phyloP scores from a whole-genome alignment of 352 stramenopile species.

The Pythium scleroteichum region DNA sequence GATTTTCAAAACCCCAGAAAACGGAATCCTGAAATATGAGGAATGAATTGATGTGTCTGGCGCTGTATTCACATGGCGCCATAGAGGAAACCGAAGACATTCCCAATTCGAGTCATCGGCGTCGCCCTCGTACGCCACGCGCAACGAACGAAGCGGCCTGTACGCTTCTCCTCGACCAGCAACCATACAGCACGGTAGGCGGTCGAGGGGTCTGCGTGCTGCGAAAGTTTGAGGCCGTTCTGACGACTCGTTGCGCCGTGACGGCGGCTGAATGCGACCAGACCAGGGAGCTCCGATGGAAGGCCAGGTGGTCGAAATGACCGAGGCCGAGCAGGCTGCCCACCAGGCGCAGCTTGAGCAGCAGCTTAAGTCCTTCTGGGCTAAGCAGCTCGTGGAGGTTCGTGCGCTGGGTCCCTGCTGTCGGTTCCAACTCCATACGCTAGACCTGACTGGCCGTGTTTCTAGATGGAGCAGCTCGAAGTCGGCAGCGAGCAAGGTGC shows the following conservation, averaged over 20 bases:
- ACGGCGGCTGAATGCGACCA: slow-evolving; percentile 5
- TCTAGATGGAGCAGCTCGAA: slow-evolving; percentile 90
- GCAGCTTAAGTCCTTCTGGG: slow-evolving; percentile 93
- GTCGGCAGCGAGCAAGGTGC: slow-evolving; percentile 92
- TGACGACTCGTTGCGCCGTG: slow-evolving; percentile 5
- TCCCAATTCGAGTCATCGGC: slow-evolving; percentile 5
- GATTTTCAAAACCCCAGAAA: not conserved
- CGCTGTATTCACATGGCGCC: slow-evolving; percentile 11
- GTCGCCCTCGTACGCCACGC: not conserved
- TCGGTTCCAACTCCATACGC: not conserved
- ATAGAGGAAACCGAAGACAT: slow-evolving; percentile 20
- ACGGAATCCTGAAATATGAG: not conserved
- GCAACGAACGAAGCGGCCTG: slow-evolving; percentile 9
- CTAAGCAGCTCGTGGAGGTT: slow-evolving; percentile 86
- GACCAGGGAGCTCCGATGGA: slow-evolving; percentile 48
- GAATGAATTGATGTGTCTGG: slow-evolving; percentile 21
- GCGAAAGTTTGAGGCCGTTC: slow-evolving; percentile 10
- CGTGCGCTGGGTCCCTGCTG: not conserved
- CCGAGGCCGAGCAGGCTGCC: slow-evolving; percentile 81
- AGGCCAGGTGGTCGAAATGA: slow-evolving; percentile 86
- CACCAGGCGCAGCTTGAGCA: slow-evolving; percentile 88
- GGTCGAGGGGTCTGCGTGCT: not conserved
- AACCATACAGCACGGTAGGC: slow-evolving; percentile 11
- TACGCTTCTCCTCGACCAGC: slow-evolving; percentile 1
- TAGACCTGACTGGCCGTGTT: slow-evolving; percentile 3